These are phyloP conservation scores for Colletotrichum lini DNA, from an alignment of 2,329 filamentous ascomycete species.

Conservation along the genomic window DNA sequence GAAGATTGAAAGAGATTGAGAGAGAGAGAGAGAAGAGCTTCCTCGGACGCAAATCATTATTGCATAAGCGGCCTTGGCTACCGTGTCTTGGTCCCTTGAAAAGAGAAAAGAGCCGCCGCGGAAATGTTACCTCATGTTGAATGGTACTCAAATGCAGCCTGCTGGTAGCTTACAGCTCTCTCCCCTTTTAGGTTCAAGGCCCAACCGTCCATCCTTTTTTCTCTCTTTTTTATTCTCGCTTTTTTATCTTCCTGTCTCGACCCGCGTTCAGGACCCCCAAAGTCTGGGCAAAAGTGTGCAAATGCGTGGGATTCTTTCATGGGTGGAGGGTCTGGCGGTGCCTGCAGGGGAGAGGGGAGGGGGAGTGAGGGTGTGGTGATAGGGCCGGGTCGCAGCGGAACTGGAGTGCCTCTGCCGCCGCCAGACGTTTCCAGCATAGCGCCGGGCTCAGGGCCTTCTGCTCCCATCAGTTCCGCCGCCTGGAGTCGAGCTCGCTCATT, in stretches of 20 bases:
- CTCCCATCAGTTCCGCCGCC: constrained; percentile 4
- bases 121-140: not conserved
- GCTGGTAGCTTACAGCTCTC: not conserved
- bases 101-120: not conserved
- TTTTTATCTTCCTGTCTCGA: too few species aligned
- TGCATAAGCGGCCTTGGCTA: constrained; percentile 9
- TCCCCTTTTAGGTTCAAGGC: not conserved
- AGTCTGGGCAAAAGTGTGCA: not conserved
- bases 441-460: not conserved
- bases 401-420: constrained; percentile 7
- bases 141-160: too few species aligned
- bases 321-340: not conserved
- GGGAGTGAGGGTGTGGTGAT: constrained; percentile 22
- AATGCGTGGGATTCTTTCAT: not conserved
- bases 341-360: not conserved
- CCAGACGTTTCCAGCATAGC: constrained; percentile 26
- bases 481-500: not conserved
- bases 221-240: not conserved
- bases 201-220: too few species aligned
- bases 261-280: not conserved
- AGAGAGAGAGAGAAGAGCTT: too few species aligned
- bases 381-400: constrained; percentile 12
- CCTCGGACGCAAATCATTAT: not conserved
- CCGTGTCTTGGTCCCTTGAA: too few species aligned
- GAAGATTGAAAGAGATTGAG: too few species aligned